These are phyloP conservation scores for Sclerotinia sclerotiorum DNA, from an alignment of 2,329 filamentous ascomycete species.

Conservation along the genomic window DNA sequence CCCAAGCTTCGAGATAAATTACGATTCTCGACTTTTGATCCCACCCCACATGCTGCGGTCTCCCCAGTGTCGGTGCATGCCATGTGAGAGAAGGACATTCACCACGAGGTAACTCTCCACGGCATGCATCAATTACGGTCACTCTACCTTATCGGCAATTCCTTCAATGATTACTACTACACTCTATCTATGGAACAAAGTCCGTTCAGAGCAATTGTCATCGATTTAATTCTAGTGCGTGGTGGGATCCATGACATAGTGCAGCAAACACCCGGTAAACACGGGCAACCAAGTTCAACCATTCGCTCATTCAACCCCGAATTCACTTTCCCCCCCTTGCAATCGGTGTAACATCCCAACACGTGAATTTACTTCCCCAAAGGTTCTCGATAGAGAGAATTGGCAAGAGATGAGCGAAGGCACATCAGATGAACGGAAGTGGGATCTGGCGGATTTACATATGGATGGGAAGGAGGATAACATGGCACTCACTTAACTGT, in stretches of 20 bases:
- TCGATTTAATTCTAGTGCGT: not conserved
- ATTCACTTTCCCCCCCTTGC: not conserved
- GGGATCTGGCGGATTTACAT: not conserved
- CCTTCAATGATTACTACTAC: not conserved
- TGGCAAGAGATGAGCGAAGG: not conserved
- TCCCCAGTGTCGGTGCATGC: not conserved
- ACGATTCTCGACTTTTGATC: not conserved
- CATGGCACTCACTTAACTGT: not conserved
- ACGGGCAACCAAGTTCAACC: not conserved
- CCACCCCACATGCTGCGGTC: not conserved
- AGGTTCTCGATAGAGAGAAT: not conserved
- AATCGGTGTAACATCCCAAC: constrained; percentile 10
- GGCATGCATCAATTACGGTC: not conserved
- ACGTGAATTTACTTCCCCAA: constrained; percentile 6
- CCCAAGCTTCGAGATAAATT: not conserved
- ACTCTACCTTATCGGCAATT: not conserved
- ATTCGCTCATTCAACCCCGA: not conserved
- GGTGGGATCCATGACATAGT: constrained; percentile 2
- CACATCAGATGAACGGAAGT: constrained; percentile 1
- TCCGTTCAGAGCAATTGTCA: not conserved
- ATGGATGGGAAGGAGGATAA: not conserved
- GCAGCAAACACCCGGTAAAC: not conserved
- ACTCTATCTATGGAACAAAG: not conserved
- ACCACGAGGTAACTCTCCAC: constrained; percentile 1
- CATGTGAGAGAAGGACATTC: not conserved